phyloP scores from a whole-genome alignment of 768 basidiomycete species.

The Floccularia luteovirens region DNA sequence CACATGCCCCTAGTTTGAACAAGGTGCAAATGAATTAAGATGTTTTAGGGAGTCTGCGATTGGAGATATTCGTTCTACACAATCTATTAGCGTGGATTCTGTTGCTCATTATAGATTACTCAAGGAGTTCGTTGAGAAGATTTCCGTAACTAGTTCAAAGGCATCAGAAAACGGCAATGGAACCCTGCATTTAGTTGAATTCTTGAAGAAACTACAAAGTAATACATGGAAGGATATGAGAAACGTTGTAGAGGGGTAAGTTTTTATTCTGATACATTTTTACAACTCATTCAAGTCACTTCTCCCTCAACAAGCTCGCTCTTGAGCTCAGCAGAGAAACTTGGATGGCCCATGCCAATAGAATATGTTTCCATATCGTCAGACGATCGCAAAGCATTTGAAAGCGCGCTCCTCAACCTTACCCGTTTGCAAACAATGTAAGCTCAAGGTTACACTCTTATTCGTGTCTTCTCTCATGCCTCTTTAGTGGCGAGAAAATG shows the following conservation, averaged over 20 bases:
- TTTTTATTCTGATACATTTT: conserved; percentile 33
- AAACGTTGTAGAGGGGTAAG: not conserved
- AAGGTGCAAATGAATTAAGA: too few species aligned
- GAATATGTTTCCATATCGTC: conserved; percentile 47
- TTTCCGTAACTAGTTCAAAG: too few species aligned
- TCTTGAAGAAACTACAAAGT: conserved; percentile 56
- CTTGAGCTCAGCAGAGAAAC: conserved; percentile 53
- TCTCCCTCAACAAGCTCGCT: conserved; percentile 40
- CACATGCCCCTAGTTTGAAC: not conserved
- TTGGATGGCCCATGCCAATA: conserved; percentile 82
- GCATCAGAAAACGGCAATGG: too few species aligned
- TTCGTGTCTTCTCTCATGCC: conserved; percentile 3
- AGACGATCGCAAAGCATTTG: conserved; percentile 58
- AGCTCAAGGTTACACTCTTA: conserved; percentile 15
- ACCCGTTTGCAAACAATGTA: conserved; percentile 75
- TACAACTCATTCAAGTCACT: not conserved
- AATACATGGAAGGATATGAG: conserved; percentile 63
- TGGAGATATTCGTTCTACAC: too few species aligned
- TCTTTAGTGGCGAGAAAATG: conserved; percentile 43
- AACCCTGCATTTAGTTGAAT: conserved; percentile 56
- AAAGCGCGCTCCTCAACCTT: conserved; percentile 70
- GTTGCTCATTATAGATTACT: too few species aligned
- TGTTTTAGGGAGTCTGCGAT: too few species aligned
- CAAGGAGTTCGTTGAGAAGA: too few species aligned
- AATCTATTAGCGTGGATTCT: too few species aligned